Percentiles rank a stretch among this genome's conserved stretches.
phyloP scores from a whole-genome alignment of 2,329 filamentous ascomycete genomes.

The Fusarium buharicum region DNA sequence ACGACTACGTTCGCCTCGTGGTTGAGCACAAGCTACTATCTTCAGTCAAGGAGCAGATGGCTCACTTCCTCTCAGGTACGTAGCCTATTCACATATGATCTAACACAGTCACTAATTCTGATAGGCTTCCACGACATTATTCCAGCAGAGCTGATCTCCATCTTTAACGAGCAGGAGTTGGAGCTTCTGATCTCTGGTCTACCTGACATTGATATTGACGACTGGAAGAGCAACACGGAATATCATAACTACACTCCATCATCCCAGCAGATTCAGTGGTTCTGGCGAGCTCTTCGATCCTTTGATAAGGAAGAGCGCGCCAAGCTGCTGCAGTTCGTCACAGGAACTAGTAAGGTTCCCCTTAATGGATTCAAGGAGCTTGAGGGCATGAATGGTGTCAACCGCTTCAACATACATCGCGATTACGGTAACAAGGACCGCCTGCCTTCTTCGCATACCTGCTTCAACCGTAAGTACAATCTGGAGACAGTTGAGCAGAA shows the following conservation, averaged over 20 bases:
- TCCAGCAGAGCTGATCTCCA: slow-evolving; percentile 89
- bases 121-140: slow-evolving; percentile 97
- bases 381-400: slow-evolving; percentile 99
- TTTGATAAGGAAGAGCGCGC: slow-evolving; percentile 99
- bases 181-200: slow-evolving; percentile 96
- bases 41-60: slow-evolving; percentile 93
- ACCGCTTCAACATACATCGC: slow-evolving; percentile 97
- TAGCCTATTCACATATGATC: slow-evolving; percentile 8
- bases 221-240: slow-evolving; percentile 99
- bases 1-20: slow-evolving; percentile 93
- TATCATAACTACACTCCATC: slow-evolving; percentile 97
- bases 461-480: slow-evolving; percentile 91
- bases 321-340: slow-evolving; percentile 97
- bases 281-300: slow-evolving; percentile 96
- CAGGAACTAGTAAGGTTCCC: slow-evolving; percentile 96
- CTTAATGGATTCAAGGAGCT: slow-evolving; percentile 99
- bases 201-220: slow-evolving; percentile 96
- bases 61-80: slow-evolving; percentile 86
- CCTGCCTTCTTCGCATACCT: slow-evolving; percentile 95
- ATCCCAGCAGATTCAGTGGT: slow-evolving; percentile 98
- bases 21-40: slow-evolving; percentile 93
- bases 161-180: slow-evolving; percentile 98
- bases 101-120: slow-evolving; percentile 7
- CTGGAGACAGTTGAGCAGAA: slow-evolving; percentile 49
- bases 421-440: slow-evolving; percentile 97